phyloP scores from a whole-genome alignment of 345 rosid genomes.

The Brassica incana region DNA sequence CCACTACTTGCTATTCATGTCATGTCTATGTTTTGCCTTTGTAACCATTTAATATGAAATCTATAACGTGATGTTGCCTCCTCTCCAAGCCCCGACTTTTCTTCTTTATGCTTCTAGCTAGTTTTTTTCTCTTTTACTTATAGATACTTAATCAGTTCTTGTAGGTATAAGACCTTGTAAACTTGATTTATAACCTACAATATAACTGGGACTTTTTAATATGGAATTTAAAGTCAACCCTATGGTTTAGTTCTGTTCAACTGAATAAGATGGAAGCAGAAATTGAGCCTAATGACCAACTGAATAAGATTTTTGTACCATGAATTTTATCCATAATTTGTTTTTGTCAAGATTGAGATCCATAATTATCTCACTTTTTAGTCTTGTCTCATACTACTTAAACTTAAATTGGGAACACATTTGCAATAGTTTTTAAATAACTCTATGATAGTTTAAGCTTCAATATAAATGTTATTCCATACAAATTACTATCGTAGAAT shows the following conservation, averaged over 20 bases:
- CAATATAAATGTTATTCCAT: not conserved
- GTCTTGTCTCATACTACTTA: not conserved
- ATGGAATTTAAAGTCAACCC: not conserved
- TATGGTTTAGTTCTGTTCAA: not conserved
- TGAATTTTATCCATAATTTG: not conserved
- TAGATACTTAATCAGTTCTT: slow-evolving; percentile 3
- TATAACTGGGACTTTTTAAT: not conserved
- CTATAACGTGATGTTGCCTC: slow-evolving; percentile 29
- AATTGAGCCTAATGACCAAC: not conserved
- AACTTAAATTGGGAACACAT: not conserved
- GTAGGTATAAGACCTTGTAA: not conserved
- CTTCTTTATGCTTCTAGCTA: not conserved
- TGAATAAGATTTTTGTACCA: not conserved
- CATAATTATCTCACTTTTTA: not conserved
- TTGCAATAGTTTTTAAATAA: not conserved
- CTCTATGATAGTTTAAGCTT: not conserved
- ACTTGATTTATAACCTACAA: not conserved
- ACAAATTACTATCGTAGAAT: not conserved
- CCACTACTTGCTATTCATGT: slow-evolving; percentile 35
- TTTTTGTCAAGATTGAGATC: not conserved
- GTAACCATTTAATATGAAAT: slow-evolving; percentile 28
- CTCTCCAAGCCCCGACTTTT: slow-evolving; percentile 6
- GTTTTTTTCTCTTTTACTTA: not conserved
- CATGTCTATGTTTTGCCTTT: slow-evolving; percentile 34
- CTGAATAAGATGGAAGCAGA: not conserved